Percentiles rank a stretch among this genome's conserved stretches.
phyloP scores from a whole-genome alignment of 371 early-diverging fungal genomes.

The Aphelidium insulamus region DNA sequence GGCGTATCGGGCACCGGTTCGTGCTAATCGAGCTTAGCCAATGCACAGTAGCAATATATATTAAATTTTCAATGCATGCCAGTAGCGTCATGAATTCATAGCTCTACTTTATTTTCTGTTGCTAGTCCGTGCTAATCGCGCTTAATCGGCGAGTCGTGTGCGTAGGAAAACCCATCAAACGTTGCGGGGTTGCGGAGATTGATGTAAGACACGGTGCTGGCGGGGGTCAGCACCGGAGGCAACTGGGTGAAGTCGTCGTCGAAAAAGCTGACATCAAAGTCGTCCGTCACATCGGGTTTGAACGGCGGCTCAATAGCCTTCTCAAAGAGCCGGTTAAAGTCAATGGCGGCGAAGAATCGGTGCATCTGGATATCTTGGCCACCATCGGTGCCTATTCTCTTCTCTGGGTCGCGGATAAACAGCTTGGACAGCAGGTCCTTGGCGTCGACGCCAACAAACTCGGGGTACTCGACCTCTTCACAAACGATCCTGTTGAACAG shows the following conservation, averaged over 20 bases:
- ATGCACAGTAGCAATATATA: no score
- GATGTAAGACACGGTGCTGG: no score
- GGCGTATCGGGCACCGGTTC: no score
- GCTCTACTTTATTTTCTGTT: no score
- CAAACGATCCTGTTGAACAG: constrained; percentile 12
- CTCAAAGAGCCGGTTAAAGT: constrained; percentile 6
- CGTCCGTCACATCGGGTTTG: constrained; percentile 15
- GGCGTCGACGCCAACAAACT: constrained; percentile 3
- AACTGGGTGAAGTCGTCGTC: constrained; percentile 14
- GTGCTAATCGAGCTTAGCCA: no score
- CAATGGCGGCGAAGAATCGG: constrained; percentile 1
- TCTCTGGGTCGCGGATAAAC: constrained; percentile 7
- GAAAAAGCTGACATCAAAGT: constrained; percentile 15
- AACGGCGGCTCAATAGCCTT: constrained; percentile 16
- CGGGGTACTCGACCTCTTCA: constrained; percentile 10
- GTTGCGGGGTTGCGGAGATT: no score
- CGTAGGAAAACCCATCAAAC: no score
- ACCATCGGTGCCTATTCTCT: constrained; percentile 8
- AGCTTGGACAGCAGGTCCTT: constrained; percentile 8
- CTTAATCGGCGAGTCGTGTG: no score
- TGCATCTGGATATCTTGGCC: constrained; percentile 5
- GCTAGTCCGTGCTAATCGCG: no score
- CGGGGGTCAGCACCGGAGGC: no score
- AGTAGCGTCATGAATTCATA: no score
- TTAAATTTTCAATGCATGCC: no score